Evolutionary conservation across 805 yeast species (phyloP).

Genomic region (Candida montana): DNA sequence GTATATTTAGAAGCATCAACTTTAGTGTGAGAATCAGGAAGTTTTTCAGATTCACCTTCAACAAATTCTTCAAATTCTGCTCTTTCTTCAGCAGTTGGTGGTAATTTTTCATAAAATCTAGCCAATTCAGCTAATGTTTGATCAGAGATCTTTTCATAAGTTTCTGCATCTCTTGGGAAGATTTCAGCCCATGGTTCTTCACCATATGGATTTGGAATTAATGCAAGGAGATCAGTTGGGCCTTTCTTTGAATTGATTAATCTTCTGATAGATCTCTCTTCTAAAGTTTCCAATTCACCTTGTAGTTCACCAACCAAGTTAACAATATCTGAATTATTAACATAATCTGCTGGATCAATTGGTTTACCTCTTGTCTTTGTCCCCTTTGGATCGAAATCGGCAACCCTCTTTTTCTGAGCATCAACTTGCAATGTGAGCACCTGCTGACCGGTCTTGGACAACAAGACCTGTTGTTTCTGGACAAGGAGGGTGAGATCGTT

Average conservation of each 20-base stretch:
- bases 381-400: slow-evolving; percentile 21
- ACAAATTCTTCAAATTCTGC: slow-evolving; percentile 45
- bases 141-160: slow-evolving; percentile 44
- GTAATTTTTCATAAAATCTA: slow-evolving; percentile 70
- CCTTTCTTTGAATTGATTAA: slow-evolving; percentile 53
- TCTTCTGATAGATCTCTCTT: slow-evolving; percentile 71
- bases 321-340: slow-evolving; percentile 77
- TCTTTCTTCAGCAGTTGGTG: slow-evolving; percentile 55
- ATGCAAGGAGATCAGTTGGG: slow-evolving; percentile 46
- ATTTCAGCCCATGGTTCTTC: slow-evolving; percentile 47
- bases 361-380: slow-evolving; percentile 5
- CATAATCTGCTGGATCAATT: slow-evolving; percentile 50
- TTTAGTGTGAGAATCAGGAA: slow-evolving; percentile 27
- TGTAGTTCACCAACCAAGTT: slow-evolving; percentile 88
- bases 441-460: slow-evolving; percentile 77
- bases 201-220: slow-evolving; percentile 77
- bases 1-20: slow-evolving; percentile 29
- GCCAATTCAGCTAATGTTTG: slow-evolving; percentile 48
- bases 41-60: slow-evolving; percentile 43
- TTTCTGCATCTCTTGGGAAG: slow-evolving; percentile 56
- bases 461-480: slow-evolving; percentile 57
- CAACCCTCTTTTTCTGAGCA: slow-evolving; percentile 39
- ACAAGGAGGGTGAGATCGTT: slow-evolving; percentile 47
- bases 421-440: slow-evolving; percentile 63
- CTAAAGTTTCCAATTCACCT: slow-evolving; percentile 75